Percentiles rank a stretch among this genome's conserved stretches.
Evolutionary conservation across 164 flowering plant species (phyloP).

Genomic region (Umbellularia californica): DNA sequence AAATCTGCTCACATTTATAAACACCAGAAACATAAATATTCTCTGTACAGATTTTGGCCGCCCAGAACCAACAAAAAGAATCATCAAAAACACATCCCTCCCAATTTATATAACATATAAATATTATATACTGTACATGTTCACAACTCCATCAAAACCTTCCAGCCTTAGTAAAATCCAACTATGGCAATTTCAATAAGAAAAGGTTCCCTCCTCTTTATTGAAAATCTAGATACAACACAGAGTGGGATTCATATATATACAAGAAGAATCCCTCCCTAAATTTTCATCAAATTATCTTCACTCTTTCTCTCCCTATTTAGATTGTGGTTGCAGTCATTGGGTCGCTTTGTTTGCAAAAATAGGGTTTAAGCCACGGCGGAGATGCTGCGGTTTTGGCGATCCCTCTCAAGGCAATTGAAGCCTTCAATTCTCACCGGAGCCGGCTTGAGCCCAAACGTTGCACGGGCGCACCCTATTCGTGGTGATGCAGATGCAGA

Average conservation of each 20-base stretch:
- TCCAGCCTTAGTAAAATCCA: too few relatives aligned
- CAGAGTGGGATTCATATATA: not conserved
- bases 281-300: not conserved
- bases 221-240: not conserved
- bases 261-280: not conserved
- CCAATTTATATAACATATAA: too few relatives aligned
- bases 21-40: too few relatives aligned
- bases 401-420: slow-evolving; percentile 68
- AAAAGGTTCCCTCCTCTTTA: slow-evolving; percentile 1
- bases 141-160: too few relatives aligned
- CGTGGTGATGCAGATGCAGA: slow-evolving; percentile 31
- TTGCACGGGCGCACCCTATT: slow-evolving; percentile 53
- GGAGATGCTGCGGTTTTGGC: slow-evolving; percentile 68
- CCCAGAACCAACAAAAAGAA: too few relatives aligned
- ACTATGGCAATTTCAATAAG: not conserved
- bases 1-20: too few relatives aligned
- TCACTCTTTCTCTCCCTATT: not conserved
- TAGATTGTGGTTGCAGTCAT: not conserved
- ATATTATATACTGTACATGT: too few relatives aligned
- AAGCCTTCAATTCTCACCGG: slow-evolving; percentile 81
- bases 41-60: too few relatives aligned
- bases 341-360: not conserved
- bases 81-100: too few relatives aligned
- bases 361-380: slow-evolving; percentile 46
- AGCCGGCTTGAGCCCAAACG: slow-evolving; percentile 68